Base-by-base conservation (phyloP, 371 early-diverging fungal genomes). In the Quaeritorhiza haematococci region DNA sequence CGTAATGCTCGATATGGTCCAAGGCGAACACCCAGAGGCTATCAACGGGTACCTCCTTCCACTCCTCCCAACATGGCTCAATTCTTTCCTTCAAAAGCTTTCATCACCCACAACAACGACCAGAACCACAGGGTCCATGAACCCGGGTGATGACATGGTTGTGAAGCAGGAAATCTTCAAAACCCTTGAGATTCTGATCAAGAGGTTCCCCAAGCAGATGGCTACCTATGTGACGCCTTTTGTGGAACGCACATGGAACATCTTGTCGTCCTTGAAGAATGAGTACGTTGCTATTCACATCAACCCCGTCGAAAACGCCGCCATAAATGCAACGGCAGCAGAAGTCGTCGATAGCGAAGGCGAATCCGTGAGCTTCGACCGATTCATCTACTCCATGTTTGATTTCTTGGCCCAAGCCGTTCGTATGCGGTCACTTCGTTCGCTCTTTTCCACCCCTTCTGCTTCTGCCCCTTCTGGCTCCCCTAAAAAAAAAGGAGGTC, bases 331-430 rank as follows among this genome's bases (percentile, higher is more conserved):
- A n/a, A n/a, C n/a, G n/a, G 21, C 82, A 23, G 78, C 70, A 55
- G 84, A 84, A 30, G 76, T 75, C 33, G 84, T 80, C 26, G 89
- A 91, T 58, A 86, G 87, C 5, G 89, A 90, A 55, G 89, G 89
- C 21, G 88, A 88, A 48, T 79, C 76, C 15, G 76, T 85, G 46
- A 86, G 86, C n/a, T 80, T 89, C 64, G 85, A 85, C 46, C 67
- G 72, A 24, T 66, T 90, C 27, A 63, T 92, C 42, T 86, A 84
- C 66, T 79, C 76, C 30, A 73, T 85, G 56, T 84, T 90, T 45
- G 87, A 88, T 44, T 87, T 87, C 46, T 65, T 88, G 24, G 73
- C 75, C 49, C 66, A 78, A 49, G 84, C 81, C 24, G 76, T 69
- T 54, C 49, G 66, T 53, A 82, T 84, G 59, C 82, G 73, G 69